Evolutionary conservation across 345 rosid species (phyloP), one percentile per base, ranked within the genome.

Genomic region (Brassica nigra): DNA sequence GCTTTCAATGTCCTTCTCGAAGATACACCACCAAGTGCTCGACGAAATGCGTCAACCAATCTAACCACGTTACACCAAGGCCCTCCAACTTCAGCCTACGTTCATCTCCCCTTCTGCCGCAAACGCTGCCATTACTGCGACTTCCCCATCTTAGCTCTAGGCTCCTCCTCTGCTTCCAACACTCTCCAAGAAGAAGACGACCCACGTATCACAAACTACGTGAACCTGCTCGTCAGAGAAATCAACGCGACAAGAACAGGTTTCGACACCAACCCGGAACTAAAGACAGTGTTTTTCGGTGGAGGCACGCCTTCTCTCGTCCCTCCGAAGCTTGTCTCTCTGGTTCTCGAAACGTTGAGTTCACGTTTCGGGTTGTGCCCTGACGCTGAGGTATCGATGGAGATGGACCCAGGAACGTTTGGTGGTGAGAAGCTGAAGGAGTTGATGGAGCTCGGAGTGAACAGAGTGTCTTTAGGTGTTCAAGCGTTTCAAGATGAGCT

Each of bases 221-320:
- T 88, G 37, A 76, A 82, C 55, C 68, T 91, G 74, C 83, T 91
- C 31, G 57, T 85, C 71, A 76, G 90, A 28, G 97, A 91, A 72
- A 91, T 89, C 9, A 84, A 82, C 27, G 90, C 90, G 3, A 85
- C 93, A 14, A 87, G 76, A 74, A 74, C 82, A 0, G 80, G 62
- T 15, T 82, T 72, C 69, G 57, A 81, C 58, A 20, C 86, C 76
- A 77, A 68, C 76, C 85, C 86, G 29, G 83, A 87, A 5, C 86
- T 89, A 5, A 75, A 88, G 71, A 91, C 98, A 0, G 90, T 95
- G 66, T 93, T 95, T 77, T 90, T 93, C 42, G 99, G 99, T 0
- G 99, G 99, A 8, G 99, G 98, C 30, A 93, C 99, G 2, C 99
- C 99, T 62, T 95, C 99, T 39, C 86, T 95, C 62, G 99, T 95